These are phyloP conservation scores for Eucommia ulmoides DNA, from an alignment of 257 asterid species.

Conservation along the genomic window DNA sequence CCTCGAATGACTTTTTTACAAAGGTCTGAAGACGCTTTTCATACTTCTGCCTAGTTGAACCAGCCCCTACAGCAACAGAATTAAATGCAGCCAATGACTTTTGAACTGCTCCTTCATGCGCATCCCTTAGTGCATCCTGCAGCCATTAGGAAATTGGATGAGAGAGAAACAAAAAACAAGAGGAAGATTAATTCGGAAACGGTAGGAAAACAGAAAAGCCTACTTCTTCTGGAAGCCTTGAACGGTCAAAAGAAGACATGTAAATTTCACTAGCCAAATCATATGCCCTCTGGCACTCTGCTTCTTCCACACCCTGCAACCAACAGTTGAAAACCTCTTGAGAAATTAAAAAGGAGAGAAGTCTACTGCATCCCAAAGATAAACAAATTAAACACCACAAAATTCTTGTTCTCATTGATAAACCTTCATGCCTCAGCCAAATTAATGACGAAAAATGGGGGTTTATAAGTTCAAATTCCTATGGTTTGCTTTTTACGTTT, in stretches of 20 bases:
- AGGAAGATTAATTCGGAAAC: not conserved
- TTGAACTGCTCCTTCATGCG: slow-evolving; percentile 86
- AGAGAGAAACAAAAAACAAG: slow-evolving; percentile 1
- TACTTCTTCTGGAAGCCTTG: slow-evolving; percentile 92
- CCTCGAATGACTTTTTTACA: slow-evolving; percentile 89
- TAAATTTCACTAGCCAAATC: slow-evolving; percentile 67
- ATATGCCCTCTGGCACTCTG: slow-evolving; percentile 92
- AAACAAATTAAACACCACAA: not conserved
- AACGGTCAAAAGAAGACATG: slow-evolving; percentile 69
- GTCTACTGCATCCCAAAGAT: not conserved
- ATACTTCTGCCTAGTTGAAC: slow-evolving; percentile 66
- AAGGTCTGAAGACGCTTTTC: slow-evolving; percentile 77
- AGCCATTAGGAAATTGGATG: slow-evolving; percentile 18
- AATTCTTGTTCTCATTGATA: not conserved
- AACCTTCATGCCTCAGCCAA: not conserved
- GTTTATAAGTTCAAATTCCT: too few species aligned
- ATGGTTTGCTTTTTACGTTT: too few species aligned
- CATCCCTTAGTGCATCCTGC: slow-evolving; percentile 82
- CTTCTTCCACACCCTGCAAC: slow-evolving; percentile 89
- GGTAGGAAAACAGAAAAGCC: slow-evolving; percentile 16
- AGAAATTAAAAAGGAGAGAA: not conserved
- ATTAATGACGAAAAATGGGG: too few species aligned
- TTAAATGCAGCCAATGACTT: slow-evolving; percentile 66
- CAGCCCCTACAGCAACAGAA: slow-evolving; percentile 82
- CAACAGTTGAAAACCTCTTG: not conserved